Evolutionary conservation across 371 early-diverging fungal species (phyloP), one percentile per base, ranked within the genome.

Genomic region (Zancudomyces culisetae): DNA sequence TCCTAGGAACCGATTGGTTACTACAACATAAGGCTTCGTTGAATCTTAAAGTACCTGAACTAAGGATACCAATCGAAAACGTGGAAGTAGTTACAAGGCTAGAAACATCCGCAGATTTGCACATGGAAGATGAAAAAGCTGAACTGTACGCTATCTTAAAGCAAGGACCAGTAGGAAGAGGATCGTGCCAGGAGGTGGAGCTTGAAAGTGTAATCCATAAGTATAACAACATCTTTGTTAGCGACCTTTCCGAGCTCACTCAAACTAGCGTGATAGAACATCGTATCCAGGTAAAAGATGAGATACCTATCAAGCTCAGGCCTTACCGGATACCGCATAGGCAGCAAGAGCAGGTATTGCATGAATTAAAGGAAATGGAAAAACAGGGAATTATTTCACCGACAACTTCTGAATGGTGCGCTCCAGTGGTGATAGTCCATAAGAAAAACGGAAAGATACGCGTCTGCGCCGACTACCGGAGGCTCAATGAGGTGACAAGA

Each of bases 281-380:
- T n/a, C n/a, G n/a, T 15, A 51, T 51, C 8, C 20, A 51, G 6
- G 41, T 42, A 43, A 42, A 42, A 10, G 39, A 39, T 46, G n/a
- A 40, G 24, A 15, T 12, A 13, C 52, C 52, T 15, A 43, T 51
- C 15, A 51, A n/a, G 30, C 28, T 52, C 42, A 29, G 35, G 48
- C 52, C 53, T n/a, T 62, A 62, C 39, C 29, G 40, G 40, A 24
- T 61, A 20, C 55, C 49, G 18, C 8, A 51, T 26, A n/a, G 43
- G 1, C 51, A 51, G 43, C 28, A 55, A 48, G 47, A 60, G 8
- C 53, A 60, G 26, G 39, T 54, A 4, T 40, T 43, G 26, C 58
- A 42, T 21, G 56, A 61, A 42, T 15, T 61, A 8, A 51, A 61
- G 42, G 63, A 62, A 19, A 30, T 56, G 45, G 27, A 3, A 3